These are phyloP conservation scores for Picochlorum sp. DNA, from an alignment of 139 green algal genomes.

Conservation along the genomic window DNA sequence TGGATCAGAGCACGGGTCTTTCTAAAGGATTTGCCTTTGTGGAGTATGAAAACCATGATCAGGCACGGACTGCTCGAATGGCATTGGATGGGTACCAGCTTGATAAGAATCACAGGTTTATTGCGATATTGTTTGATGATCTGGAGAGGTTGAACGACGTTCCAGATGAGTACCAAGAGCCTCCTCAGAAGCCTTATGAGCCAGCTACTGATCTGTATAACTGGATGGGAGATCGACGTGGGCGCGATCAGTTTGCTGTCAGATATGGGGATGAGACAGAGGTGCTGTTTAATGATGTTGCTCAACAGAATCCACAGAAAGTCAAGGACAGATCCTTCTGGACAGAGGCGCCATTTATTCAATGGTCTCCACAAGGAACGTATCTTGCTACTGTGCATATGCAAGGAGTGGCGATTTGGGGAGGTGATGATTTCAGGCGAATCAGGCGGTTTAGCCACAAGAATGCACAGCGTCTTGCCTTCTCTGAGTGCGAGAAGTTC, in stretches of 20 bases:
- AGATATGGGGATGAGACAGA: conserved; percentile 76
- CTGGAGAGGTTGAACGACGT: conserved; percentile 67
- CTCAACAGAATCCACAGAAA: conserved; percentile 21
- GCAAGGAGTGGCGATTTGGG: conserved; percentile 87
- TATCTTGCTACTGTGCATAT: conserved; percentile 79
- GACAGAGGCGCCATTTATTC: conserved; percentile 84
- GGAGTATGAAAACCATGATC: conserved; percentile 72
- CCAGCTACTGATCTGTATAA: neutral
- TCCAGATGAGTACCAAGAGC: conserved; percentile 47
- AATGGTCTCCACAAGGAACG: conserved; percentile 80
- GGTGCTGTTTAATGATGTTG: conserved; percentile 67
- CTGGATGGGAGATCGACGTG: conserved; percentile 86
- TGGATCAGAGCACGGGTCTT: conserved; percentile 55
- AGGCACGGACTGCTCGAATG: conserved; percentile 16
- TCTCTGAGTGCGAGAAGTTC: conserved; percentile 82
- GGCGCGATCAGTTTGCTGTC: conserved; percentile 90
- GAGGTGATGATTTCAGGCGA: conserved; percentile 63
- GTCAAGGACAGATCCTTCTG: conserved; percentile 69
- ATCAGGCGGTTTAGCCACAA: conserved; percentile 58
- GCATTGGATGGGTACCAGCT: conserved; percentile 78
- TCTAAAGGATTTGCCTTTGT: conserved; percentile 93
- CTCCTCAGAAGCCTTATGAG: conserved; percentile 10
- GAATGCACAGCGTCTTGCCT: conserved; percentile 72
- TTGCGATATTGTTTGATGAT: conserved; percentile 87
- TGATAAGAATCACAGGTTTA: conserved; percentile 95